Conservation (phyloP, 169 alveolate species). For the Theileria parva region DNA sequence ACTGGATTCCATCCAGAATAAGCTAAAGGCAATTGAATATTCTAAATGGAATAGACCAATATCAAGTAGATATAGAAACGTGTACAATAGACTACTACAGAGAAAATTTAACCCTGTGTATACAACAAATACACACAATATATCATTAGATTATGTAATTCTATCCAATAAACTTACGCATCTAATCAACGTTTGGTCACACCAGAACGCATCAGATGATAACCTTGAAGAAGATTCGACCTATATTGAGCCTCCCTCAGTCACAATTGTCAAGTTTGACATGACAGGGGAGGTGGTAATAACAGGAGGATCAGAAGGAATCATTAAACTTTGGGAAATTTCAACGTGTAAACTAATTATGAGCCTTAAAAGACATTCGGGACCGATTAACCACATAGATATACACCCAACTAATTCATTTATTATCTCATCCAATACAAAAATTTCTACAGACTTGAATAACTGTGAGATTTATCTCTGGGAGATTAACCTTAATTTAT, state of each 20-base stretch:
- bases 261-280: conserved; percentile 58
- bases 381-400: conserved; percentile 72
- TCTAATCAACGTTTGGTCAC: conserved; percentile 58
- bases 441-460: too few species aligned
- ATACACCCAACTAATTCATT: conserved; percentile 74
- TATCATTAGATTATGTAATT: neutral
- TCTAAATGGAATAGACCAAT: conserved; percentile 10
- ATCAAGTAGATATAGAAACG: neutral
- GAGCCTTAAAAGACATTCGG: conserved; percentile 74
- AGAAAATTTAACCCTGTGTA: conserved; percentile 31
- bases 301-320: conserved; percentile 82
- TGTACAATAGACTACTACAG: conserved; percentile 32
- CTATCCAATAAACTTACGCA: neutral
- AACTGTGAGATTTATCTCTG: conserved; percentile 70
- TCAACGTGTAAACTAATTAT: conserved; percentile 70
- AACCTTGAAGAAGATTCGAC: conserved; percentile 34
- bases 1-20: neutral
- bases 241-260: conserved; percentile 65
- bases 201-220: conserved; percentile 43
- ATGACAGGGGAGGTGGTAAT: conserved; percentile 75
- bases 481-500: conserved; percentile 54
- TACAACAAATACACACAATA: neutral
- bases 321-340: conserved; percentile 76
- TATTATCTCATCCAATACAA: conserved; percentile 73
- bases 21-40: conserved; percentile 7